Evolutionary conservation across 176 grass and related monocot species (phyloP).

Genomic region (Bolboschoenus planiculmis): DNA sequence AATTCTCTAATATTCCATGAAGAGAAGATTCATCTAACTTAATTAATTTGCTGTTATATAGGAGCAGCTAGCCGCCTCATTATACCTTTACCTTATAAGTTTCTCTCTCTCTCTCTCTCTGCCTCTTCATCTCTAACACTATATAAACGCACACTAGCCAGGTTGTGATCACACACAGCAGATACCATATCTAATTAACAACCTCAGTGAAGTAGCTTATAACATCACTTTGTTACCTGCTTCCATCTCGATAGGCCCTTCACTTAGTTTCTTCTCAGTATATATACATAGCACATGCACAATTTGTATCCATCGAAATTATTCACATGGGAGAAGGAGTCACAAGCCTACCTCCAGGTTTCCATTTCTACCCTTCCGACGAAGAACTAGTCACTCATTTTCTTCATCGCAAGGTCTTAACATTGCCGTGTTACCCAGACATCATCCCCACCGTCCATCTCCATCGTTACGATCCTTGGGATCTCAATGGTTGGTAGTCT

Average conservation of each 20-base stretch:
- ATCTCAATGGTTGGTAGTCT: conserved; percentile 58
- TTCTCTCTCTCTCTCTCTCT: background rate
- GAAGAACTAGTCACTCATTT: conserved; percentile 89
- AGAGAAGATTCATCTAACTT: background rate
- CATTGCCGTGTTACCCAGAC: conserved; percentile 56
- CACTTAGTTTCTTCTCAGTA: conserved; percentile 12
- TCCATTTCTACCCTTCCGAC: conserved; percentile 89
- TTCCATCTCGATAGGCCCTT: conserved; percentile 20
- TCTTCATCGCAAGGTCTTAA: conserved; percentile 59
- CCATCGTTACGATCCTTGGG: conserved; percentile 70
- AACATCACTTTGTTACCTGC: conserved; percentile 12
- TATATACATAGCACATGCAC: conserved; percentile 17
- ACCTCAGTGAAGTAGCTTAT: conserved; percentile 38
- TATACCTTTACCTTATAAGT: conserved; percentile 14
- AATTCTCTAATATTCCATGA: background rate
- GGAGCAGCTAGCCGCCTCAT: background rate
- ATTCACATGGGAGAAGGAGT: conserved; percentile 43
- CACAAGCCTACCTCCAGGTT: conserved; percentile 76
- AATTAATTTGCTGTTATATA: background rate
- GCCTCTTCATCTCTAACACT: conserved; percentile 19
- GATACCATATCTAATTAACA: conserved; percentile 28
- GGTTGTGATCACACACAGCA: conserved; percentile 31
- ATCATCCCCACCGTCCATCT: conserved; percentile 59
- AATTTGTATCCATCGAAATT: conserved; percentile 24
- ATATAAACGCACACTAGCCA: conserved; percentile 30